Evolutionary conservation across 1,284 basidiomycete genomes (phyloP).

Genomic region (Exobasidium cylindrosporum): DNA sequence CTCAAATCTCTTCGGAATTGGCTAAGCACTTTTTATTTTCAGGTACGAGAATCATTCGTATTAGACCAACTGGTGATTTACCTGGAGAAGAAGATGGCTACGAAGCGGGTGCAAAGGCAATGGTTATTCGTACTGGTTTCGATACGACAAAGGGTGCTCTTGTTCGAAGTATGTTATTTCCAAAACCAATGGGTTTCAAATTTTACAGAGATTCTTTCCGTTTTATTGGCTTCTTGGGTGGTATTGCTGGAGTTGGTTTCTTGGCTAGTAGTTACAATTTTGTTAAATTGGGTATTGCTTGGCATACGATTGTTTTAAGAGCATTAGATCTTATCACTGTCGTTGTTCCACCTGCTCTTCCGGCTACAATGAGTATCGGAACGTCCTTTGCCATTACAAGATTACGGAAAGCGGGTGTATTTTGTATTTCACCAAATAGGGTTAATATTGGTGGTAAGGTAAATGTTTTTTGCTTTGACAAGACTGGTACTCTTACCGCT

Average conservation of each 20-base stretch:
- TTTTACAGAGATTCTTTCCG: conserved; percentile 96
- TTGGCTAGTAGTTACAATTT: conserved; percentile 75
- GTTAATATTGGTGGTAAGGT: conserved; percentile 96
- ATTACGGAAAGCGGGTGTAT: conserved; percentile 83
- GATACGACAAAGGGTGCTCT: conserved; percentile 97
- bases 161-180: conserved; percentile 95
- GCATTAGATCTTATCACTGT: conserved; percentile 97
- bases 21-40: conserved; percentile 85
- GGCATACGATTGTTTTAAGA: conserved; percentile 86
- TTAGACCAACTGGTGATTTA: conserved; percentile 59
- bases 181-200: conserved; percentile 88
- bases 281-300: conserved; percentile 74
- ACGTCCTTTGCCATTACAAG: conserved; percentile 92
- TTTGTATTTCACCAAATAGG: conserved; percentile 93
- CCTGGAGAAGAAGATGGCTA: conserved; percentile 52
- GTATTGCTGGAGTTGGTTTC: conserved; percentile 76
- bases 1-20: conserved; percentile 66
- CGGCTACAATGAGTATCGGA: conserved; percentile 94
- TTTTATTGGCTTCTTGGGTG: conserved; percentile 87
- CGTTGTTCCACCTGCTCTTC: conserved; percentile 94
- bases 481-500: conserved; percentile 97
- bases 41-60: conserved; percentile 86
- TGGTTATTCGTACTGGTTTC: conserved; percentile 92
- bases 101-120: conserved; percentile 65
- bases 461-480: conserved; percentile 98